phyloP scores from a whole-genome alignment of 768 basidiomycete genomes.

The Leccinellum albellum region DNA sequence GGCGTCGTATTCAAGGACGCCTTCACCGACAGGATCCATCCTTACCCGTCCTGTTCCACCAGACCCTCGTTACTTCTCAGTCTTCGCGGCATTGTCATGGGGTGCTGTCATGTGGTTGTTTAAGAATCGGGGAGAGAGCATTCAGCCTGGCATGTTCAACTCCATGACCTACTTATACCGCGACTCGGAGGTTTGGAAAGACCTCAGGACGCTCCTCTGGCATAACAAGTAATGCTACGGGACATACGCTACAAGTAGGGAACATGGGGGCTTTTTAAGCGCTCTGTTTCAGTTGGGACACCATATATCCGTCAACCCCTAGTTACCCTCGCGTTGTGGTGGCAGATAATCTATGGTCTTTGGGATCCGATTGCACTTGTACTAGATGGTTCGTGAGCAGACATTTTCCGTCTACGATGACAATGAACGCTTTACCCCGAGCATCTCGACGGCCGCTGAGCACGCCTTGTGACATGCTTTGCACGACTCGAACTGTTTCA shows the following conservation, averaged over 20 bases:
- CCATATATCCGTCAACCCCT: background rate
- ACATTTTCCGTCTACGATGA: background rate
- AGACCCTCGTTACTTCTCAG: constrained; percentile 75
- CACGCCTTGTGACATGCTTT: constrained; percentile 56
- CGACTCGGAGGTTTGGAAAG: constrained; percentile 85
- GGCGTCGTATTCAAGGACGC: constrained; percentile 47
- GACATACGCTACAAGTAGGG: constrained; percentile 3
- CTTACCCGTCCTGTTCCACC: constrained; percentile 73
- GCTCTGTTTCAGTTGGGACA: constrained; percentile 3
- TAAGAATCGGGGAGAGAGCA: constrained; percentile 78
- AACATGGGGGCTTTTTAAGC: background rate
- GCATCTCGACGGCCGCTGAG: constrained; percentile 64
- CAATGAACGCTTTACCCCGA: constrained; percentile 43
- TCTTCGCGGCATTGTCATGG: constrained; percentile 89
- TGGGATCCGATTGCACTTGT: constrained; percentile 58
- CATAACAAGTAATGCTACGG: constrained; percentile 60
- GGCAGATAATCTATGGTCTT: constrained; percentile 48
- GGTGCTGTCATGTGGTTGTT: constrained; percentile 97
- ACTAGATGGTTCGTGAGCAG: constrained; percentile 36
- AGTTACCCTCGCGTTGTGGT: constrained; percentile 21
- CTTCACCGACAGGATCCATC: constrained; percentile 39
- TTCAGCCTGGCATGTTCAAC: constrained; percentile 96
- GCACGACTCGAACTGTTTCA: constrained; percentile 46
- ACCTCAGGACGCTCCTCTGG: constrained; percentile 84
- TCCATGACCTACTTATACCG: constrained; percentile 95